phyloP scores from a whole-genome alignment of 148 eudicot species.

The Polygonum maritimum region DNA sequence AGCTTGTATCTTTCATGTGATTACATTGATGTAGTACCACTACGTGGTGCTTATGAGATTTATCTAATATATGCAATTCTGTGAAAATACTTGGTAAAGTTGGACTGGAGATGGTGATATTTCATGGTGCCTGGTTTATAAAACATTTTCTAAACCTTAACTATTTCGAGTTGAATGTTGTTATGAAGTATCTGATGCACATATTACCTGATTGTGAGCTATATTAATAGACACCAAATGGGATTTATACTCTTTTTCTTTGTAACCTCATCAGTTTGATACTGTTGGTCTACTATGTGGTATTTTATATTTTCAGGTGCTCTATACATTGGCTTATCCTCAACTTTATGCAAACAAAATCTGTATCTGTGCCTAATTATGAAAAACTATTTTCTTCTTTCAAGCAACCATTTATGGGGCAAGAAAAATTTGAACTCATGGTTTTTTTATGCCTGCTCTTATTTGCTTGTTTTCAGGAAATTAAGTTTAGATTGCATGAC shows the following conservation, averaged over 20 bases:
- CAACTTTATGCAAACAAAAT: neutral
- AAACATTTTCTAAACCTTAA: neutral
- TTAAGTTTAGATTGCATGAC: neutral
- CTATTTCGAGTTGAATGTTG: neutral
- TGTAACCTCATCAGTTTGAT: neutral
- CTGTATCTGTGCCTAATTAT: neutral
- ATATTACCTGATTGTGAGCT: neutral
- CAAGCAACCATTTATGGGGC: neutral
- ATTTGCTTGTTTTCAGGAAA: neutral
- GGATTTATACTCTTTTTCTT: neutral
- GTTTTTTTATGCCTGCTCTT: neutral
- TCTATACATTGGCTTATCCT: neutral
- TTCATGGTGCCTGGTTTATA: neutral
- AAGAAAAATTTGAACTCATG: neutral
- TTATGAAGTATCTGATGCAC: neutral
- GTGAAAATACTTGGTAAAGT: neutral
- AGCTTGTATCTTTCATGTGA: neutral
- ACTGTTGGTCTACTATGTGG: neutral
- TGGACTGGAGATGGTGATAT: neutral
- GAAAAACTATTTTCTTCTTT: neutral
- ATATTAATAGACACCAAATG: neutral
- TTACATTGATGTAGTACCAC: neutral
- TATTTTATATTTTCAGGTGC: neutral
- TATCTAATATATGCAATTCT: neutral
- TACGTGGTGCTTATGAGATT: neutral